Evolutionary conservation across 768 basidiomycete genomes (phyloP).

Genomic region (Pulveroboletus sp.): DNA sequence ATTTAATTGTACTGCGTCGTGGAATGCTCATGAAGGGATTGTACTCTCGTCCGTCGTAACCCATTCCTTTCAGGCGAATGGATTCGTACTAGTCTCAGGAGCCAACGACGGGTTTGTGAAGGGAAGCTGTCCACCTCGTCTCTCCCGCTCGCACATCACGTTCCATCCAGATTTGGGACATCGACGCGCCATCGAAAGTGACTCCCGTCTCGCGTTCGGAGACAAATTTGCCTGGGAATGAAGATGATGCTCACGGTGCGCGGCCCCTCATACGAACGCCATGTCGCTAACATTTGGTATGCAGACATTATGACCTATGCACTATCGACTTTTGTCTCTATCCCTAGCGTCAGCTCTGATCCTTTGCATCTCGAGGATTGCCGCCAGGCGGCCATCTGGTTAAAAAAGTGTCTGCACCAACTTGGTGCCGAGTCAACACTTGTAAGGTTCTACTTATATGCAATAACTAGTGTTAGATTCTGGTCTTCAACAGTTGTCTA

Average conservation of each 20-base stretch:
- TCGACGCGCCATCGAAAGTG: slow-evolving; percentile 26
- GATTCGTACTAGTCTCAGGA: slow-evolving; percentile 58
- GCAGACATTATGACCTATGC: slow-evolving; percentile 74
- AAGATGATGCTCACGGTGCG: slow-evolving; percentile 22
- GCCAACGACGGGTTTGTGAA: slow-evolving; percentile 85
- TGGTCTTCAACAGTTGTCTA: slow-evolving; percentile 53
- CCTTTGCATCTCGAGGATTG: slow-evolving; percentile 76
- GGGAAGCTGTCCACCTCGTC: slow-evolving; percentile 35
- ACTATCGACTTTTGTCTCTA: slow-evolving; percentile 79
- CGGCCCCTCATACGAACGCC: background rate
- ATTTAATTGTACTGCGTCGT: slow-evolving; percentile 81
- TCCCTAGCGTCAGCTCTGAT: slow-evolving; percentile 77
- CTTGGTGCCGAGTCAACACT: slow-evolving; percentile 80
- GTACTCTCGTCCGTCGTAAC: slow-evolving; percentile 74
- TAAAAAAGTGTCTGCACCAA: slow-evolving; percentile 82
- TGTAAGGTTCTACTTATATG: slow-evolving; percentile 36
- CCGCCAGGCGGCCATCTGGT: slow-evolving; percentile 88
- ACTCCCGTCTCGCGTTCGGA: background rate
- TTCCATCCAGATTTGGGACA: slow-evolving; percentile 49
- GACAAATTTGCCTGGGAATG: slow-evolving; percentile 2
- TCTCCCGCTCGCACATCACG: background rate
- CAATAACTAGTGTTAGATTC: background rate
- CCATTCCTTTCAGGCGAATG: slow-evolving; percentile 22
- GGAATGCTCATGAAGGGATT: slow-evolving; percentile 78
- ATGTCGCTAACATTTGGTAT: slow-evolving; percentile 1